These are phyloP conservation scores for Globisporangium camurandrum DNA, from an alignment of 352 stramenopile genomes.

Conservation along the genomic window DNA sequence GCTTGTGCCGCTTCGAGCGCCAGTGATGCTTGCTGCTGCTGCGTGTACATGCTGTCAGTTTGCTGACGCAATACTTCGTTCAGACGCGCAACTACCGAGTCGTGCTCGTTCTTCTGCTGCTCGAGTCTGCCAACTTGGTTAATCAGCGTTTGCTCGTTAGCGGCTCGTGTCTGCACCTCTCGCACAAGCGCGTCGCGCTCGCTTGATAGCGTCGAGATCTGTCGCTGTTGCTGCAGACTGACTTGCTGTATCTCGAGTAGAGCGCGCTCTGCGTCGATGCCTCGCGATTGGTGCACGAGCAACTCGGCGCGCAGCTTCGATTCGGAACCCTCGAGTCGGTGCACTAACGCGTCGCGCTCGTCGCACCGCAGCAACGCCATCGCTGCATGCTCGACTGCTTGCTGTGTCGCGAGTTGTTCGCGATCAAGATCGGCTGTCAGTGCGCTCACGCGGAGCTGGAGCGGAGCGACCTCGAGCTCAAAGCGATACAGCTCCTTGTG, in stretches of 20 bases:
- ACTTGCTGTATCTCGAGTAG: background rate
- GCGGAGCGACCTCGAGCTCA: background rate
- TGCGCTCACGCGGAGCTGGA: constrained; percentile 9
- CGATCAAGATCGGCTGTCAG: constrained; percentile 14
- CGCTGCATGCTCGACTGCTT: constrained; percentile 36
- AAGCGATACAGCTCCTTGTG: constrained; percentile 10
- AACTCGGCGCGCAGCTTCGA: constrained; percentile 10
- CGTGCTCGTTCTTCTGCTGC: constrained; percentile 10
- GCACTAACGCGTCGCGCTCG: background rate
- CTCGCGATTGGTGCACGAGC: background rate
- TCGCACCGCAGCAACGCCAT: constrained; percentile 23
- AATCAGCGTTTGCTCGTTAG: background rate
- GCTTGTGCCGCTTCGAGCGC: constrained; percentile 11
- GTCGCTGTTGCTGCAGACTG: background rate
- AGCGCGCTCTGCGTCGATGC: constrained; percentile 2
- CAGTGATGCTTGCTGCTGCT: constrained; percentile 23
- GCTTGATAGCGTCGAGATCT: background rate
- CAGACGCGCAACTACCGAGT: constrained; percentile 9
- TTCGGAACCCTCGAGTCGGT: constrained; percentile 1
- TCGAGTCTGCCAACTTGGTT: background rate
- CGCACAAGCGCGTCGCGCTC: background rate
- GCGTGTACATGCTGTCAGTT: constrained; percentile 13
- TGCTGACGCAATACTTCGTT: constrained; percentile 13
- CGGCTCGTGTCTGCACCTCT: background rate
- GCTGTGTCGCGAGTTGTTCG: constrained; percentile 16